phyloP scores from a whole-genome alignment of 257 asterid species.

The Agastache rugosa region DNA sequence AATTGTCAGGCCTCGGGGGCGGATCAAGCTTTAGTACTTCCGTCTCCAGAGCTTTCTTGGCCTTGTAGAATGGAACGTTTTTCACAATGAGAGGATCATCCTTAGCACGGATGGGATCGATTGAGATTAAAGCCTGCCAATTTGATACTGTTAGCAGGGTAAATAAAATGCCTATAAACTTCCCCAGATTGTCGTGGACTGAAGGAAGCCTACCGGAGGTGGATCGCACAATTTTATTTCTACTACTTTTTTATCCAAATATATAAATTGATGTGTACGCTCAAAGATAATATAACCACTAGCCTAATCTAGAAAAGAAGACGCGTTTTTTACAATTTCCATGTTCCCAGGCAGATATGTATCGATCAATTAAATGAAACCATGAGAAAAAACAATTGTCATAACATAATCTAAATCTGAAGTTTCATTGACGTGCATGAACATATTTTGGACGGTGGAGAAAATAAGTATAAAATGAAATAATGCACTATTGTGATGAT shows the following conservation, averaged over 20 bases:
- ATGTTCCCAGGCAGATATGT: slow-evolving; percentile 15
- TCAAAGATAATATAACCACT: slow-evolving; percentile 6
- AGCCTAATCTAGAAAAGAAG: slow-evolving; percentile 26
- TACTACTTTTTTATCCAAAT: not conserved
- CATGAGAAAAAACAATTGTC: not conserved
- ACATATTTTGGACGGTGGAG: slow-evolving; percentile 4
- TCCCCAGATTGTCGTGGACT: slow-evolving; percentile 6
- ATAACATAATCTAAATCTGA: not conserved
- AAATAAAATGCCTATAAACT: slow-evolving; percentile 1
- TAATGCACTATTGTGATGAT: not conserved
- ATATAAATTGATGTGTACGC: not conserved
- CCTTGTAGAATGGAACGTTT: slow-evolving; percentile 77
- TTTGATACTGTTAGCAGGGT: slow-evolving; percentile 28
- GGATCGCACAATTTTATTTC: not conserved
- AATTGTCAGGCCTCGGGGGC: slow-evolving; percentile 80
- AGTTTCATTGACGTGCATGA: not conserved
- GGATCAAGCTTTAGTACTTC: slow-evolving; percentile 92
- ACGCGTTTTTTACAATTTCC: not conserved
- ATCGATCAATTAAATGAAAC: not conserved
- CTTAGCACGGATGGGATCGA: slow-evolving; percentile 88
- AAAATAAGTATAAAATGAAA: slow-evolving; percentile 1
- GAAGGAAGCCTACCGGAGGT: slow-evolving; percentile 14
- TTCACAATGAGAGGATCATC: slow-evolving; percentile 86
- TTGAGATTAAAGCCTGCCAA: slow-evolving; percentile 84
- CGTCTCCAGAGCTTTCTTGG: slow-evolving; percentile 78